Evolutionary conservation across 345 rosid species (phyloP).

Genomic region (Moricandia moricandioides): DNA sequence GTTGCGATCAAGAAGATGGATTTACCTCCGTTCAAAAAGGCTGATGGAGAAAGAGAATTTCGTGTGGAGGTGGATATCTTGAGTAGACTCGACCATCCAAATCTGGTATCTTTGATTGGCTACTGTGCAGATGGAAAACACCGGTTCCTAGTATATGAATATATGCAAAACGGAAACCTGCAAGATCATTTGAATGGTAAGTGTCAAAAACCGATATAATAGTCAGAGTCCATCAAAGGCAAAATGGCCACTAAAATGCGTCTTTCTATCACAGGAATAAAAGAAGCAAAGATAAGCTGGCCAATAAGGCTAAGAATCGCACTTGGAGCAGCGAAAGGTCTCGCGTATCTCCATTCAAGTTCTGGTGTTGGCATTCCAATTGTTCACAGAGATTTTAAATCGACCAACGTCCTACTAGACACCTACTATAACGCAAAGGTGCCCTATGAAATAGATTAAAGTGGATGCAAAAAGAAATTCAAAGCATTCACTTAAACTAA

Average conservation of each 20-base stretch:
- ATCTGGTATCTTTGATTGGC: slow-evolving; percentile 86
- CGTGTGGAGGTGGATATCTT: slow-evolving; percentile 95
- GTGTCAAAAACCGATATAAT: slow-evolving; percentile 20
- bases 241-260: not conserved
- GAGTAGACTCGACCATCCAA: slow-evolving; percentile 93
- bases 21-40: slow-evolving; percentile 73
- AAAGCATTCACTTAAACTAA: slow-evolving; percentile 14
- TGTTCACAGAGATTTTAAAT: slow-evolving; percentile 93
- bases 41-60: slow-evolving; percentile 89
- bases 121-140: slow-evolving; percentile 94
- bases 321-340: slow-evolving; percentile 88
- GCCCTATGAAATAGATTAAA: not conserved
- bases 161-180: slow-evolving; percentile 90
- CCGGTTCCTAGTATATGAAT: slow-evolving; percentile 89
- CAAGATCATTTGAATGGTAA: slow-evolving; percentile 91
- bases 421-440: slow-evolving; percentile 84
- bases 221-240: not conserved
- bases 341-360: slow-evolving; percentile 94
- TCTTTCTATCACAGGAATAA: slow-evolving; percentile 51
- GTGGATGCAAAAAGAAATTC: too few relatives aligned
- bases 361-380: slow-evolving; percentile 80
- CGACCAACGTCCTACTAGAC: slow-evolving; percentile 80
- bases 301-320: slow-evolving; percentile 76
- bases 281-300: slow-evolving; percentile 85
- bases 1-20: slow-evolving; percentile 99